A percentile compares a stretch with the other conserved stretches of the same genome.
Conservation (phyloP, 495 filamentous ascomycete genomes). For the Jackrogersella minutella region DNA sequence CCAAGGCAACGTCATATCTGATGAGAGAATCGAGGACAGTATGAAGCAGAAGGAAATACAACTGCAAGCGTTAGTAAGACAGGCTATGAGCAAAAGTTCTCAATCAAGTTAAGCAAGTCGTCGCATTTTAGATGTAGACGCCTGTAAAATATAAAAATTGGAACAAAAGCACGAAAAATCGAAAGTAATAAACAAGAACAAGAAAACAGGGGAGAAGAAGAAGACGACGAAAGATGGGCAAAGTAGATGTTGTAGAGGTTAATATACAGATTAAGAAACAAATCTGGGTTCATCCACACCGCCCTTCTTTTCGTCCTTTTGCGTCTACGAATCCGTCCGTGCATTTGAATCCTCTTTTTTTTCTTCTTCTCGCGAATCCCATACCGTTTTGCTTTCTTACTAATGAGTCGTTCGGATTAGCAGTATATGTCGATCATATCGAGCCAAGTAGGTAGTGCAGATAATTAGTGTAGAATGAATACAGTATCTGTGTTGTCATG, state of each 20-base stretch:
- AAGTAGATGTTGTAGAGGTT: slow-evolving; percentile 11
- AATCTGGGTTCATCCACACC: slow-evolving; percentile 29
- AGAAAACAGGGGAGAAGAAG: not conserved
- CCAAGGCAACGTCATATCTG: slow-evolving; percentile 27
- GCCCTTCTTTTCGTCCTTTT: slow-evolving; percentile 20
- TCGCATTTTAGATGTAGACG: not conserved
- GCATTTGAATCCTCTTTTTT: slow-evolving; percentile 15
- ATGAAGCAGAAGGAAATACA: slow-evolving; percentile 6
- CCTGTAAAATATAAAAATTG: not conserved
- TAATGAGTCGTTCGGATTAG: no score
- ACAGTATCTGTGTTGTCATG: not conserved
- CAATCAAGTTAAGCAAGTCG: not conserved
- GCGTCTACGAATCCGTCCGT: slow-evolving; percentile 10
- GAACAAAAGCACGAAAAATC: not conserved
- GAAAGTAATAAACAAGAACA: not conserved
- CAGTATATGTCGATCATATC: not conserved
- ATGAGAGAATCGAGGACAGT: slow-evolving; percentile 8
- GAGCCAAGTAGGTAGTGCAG: not conserved
- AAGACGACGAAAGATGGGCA: not conserved
- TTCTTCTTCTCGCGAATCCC: not conserved
- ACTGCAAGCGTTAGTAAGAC: slow-evolving; percentile 25
- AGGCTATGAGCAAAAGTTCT: slow-evolving; percentile 6
- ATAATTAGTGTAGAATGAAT: not conserved
- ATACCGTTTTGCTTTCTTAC: no score
- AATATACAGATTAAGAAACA: slow-evolving; percentile 18